Base-by-base conservation (phyloP, 1,284 basidiomycete species). In the Abortiporus biennis region DNA sequence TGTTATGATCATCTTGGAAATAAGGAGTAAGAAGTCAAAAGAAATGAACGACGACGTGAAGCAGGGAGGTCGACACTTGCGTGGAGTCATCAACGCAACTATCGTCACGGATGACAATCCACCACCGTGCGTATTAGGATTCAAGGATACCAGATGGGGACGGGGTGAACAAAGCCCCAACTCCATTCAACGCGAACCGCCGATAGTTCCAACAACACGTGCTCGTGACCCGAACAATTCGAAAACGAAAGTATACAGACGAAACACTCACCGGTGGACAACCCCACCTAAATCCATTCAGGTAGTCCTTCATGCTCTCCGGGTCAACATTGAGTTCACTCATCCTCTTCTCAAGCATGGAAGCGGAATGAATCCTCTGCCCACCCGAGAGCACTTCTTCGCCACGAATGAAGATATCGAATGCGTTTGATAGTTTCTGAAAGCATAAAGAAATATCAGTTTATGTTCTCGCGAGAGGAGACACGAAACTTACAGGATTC, bases 401-500 rank as follows among this genome's bases (percentile, higher is more conserved):
- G 15, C 82, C 82, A 11, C 82, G 71, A 66, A 85, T 74, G 70
- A 85, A 84, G 59, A 85, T 80, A 61, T 85, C 82, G 64, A 81
- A 85, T 45, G 80, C 83, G 66, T 84, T 83, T 42, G 80, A 81
- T 43, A 79, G 67, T 38, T 54, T 53, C 50, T 52, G 35, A 16
- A 24, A 13, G 17, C 25, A 23, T 12, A 12, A 30, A 34, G 24
- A 2, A 37, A 3, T 2, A n/a, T 13, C 21, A 36, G 25, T 24
- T 31, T 19, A 29, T 13, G 17, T 27, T n/a, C 15, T 37, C 32
- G 15, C 15, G 21, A 47, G 23, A 6, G 31, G 9, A 29, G 16
- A 24, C 19, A 11, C 13, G 15, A 19, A 12, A 63, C 66, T 49
- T 43, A 72, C 69, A 6, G 68, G 62, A 60, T 80, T 64, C 38